Evolutionary conservation across 306 rosid genomes (phyloP), one percentile per base, ranked within the genome.

Genomic region (Casuarina equisetifolia): DNA sequence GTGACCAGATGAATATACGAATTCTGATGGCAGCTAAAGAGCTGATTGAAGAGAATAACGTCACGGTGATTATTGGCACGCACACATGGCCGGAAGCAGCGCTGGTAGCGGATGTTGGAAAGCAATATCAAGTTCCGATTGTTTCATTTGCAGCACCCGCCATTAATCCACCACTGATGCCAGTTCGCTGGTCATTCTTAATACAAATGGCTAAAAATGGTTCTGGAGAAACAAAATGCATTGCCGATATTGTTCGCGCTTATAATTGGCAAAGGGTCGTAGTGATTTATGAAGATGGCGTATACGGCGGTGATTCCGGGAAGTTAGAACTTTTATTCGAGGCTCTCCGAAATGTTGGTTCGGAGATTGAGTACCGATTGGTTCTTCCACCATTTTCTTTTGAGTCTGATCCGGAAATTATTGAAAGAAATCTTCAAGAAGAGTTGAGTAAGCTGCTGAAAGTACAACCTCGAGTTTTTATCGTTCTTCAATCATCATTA

Each of bases 71-170:
- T 61, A 78, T 88, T 53, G 95, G 95, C 75, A 85, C 83, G 89
- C 82, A 81, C 0, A 77, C 79, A 59, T 90, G 95, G 95, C 76
- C 54, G 75, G 89, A 90, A 83, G 87, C 87, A 68, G 76, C 84
- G 76, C 81, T 82, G 38, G 87, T 90, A 8, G 92, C 91, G 19
- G 88, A 83, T 78, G 51, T 83, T 76, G 84, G 84, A 76, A 75
- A 59, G 58, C 77, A 73, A 83, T 35, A 81, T 81, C 83, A 69
- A 78, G 80, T 90, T 78, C 92, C 90, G 3, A 69, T 88, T 76
- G 76, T 90, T 82, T 88, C 95, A 49, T 86, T 88, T 72, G 88
- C 77, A 40, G 76, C 92, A 52, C 88, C 91, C 8, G 2, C 91
- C 63, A 76, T 86, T 12, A 83, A 61, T 78, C 87, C 91, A 1